Base-by-base conservation (phyloP, 2,329 filamentous ascomycete genomes). In the Albifimbria verrucaria region DNA sequence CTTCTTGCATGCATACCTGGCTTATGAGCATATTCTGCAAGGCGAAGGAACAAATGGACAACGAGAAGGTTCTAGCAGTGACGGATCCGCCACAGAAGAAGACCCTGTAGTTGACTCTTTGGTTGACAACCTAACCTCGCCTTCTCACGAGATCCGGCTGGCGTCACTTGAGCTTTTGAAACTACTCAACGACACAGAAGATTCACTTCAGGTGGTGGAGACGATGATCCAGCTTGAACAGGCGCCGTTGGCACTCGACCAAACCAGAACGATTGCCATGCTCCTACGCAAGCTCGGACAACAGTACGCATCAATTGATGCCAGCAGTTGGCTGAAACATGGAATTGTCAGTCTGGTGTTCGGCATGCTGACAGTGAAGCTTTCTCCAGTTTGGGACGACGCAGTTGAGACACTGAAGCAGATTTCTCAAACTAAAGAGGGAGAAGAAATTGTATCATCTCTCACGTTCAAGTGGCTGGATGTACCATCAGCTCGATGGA, bases 361-460 rank as follows among this genome's bases (percentile, higher is more conserved):
- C 62, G 94, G 94, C 48, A 81, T 97, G 70, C 79, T 97, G 55
- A 94, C 92, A 1, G 85, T 96, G 48, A 90, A 88, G 60, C 78
- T 97, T 58, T 83, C 92, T 1, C 91, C 91, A 32, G 77, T 95
- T 6, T 97, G 93, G 90, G 90, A 96, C 55, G 90, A 96, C 62
- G 83, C 90, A 1, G 84, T 88, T 49, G 81, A 85, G 51, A 85
- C 89, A 1, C 73, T 99, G 63, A 88, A 90, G 63, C 79, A 87
- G 49, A 85, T 99, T 51, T 82, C 86, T 20, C 81, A 89, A 59
- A 80, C 79, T 21, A 86, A 88, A 58, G 71, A 75, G 39, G 91
- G 90, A 21, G 92, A 97, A 65, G 85, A 87, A 26, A 75, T 81
- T 18, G 79, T 97, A 36, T 84, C 87, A 2, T 78, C 83, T 3